Evolutionary conservation across 2,329 filamentous ascomycete species (phyloP), one percentile per base, ranked within the genome.

Genomic region (Colletotrichum phormii): DNA sequence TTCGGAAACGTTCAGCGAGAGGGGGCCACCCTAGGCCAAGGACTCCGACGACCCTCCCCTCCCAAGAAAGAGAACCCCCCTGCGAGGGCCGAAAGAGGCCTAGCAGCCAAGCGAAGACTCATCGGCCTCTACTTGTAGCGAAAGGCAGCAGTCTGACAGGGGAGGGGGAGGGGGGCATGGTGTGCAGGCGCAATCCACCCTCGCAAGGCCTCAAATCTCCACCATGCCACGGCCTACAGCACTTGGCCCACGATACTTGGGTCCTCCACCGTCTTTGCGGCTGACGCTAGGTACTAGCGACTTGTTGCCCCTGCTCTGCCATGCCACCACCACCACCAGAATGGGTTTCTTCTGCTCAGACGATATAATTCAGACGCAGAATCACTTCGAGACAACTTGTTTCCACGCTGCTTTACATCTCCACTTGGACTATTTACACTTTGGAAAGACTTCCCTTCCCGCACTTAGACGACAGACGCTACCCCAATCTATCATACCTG

Each of bases 371-470:
- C 66, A 60, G 70, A 72, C 60, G 55, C 49, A 59, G 33, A 35
- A 54, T 70, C 70, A 15, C 67, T 55, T 42, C 5, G 57, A 62
- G 33, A 54, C 58, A 24, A 13, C 12, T 24, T 51, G 31, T 51
- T 66, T 33, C 62, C 66, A 46, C 55, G 26, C 24, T 66, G n/a
- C 46, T 71, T 54, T 29, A 26, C 15, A 49, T 57, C 67, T 65
- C 71, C 71, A 72, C 71, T 29, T 42, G 31, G 51, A 51, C 35
- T 49, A 70, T 72, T 72, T 72, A 70, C 66, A 72, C 71, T 72
- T 72, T 51, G 55, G 6, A 18, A n/a, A 15, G 35, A 29, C 26
- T 29, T 29, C 54, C 26, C 22, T 42, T 60, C 29, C 60, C 33
- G 59, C 65, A 60, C 46, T 46, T 46, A 55, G 33, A 57, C 35